phyloP scores from a whole-genome alignment of 768 basidiomycete species.

The Hydnum rufescens region DNA sequence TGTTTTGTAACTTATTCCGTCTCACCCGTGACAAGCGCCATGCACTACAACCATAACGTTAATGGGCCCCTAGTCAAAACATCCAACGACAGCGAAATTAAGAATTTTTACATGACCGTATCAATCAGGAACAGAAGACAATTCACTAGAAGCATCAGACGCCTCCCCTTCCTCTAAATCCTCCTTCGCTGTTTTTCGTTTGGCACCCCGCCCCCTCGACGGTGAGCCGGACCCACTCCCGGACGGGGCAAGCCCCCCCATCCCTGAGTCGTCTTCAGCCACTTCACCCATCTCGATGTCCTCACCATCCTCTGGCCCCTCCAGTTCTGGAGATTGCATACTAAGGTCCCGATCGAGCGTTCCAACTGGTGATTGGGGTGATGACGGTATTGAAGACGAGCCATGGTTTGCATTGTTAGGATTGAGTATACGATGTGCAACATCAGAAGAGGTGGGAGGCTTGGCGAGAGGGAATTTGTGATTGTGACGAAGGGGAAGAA shows the following conservation, averaged over 20 bases:
- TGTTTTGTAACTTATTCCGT: neutral
- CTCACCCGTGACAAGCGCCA: neutral
- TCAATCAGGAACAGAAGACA: neutral
- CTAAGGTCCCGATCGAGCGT: neutral
- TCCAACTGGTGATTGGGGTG: neutral
- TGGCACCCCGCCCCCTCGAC: no score
- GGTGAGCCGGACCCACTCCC: no score
- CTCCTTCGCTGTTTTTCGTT: neutral
- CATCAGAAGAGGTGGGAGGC: slow-evolving; percentile 1
- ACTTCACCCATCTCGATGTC: slow-evolving; percentile 1
- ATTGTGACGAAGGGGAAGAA: slow-evolving; percentile 21
- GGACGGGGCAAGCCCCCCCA: neutral
- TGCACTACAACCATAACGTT: neutral
- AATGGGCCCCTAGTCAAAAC: neutral
- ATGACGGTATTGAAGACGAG: slow-evolving; percentile 10
- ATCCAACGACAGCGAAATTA: neutral
- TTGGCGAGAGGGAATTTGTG: no score
- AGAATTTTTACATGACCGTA: neutral
- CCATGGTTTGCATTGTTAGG: slow-evolving; percentile 11
- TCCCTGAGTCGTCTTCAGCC: neutral
- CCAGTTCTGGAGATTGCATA: neutral
- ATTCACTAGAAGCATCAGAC: neutral
- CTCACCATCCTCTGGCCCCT: neutral
- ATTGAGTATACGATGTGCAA: neutral
- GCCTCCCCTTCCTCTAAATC: neutral